Evolutionary conservation across 2,329 filamentous ascomycete genomes (phyloP), one percentile per base, ranked within the genome.

Genomic region (Helotiales sp.): DNA sequence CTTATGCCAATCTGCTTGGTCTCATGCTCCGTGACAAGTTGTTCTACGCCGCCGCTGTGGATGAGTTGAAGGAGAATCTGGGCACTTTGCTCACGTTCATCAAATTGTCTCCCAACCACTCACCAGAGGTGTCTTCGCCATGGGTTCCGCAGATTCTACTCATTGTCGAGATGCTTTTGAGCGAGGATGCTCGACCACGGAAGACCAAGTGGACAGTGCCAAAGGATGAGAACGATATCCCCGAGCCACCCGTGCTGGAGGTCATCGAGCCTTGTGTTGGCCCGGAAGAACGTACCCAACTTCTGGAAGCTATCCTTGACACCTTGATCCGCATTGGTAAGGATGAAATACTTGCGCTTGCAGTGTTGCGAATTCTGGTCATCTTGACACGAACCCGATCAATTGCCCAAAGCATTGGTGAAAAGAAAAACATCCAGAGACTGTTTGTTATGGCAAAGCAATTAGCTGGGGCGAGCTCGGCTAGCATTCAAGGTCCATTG

Each of bases 391-490:
- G 96, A 24, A 87, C 88, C 67, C 90, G 93, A 60, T 83, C 87
- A 15, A 84, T 96, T 69, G 94, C 96, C 1, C 86, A 88, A 70
- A 83, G 86, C 52, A 85, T 98, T 55, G 92, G 93, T 5, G 91
- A 97, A 77, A 97, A 93, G 81, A 91, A 90, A 76, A 96, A 97
- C 73, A 84, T 99, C 58, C 92, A 96, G 76, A 87, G 93, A 30
- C 83, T 99, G 24, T 98, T 99, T 79, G 87, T 97, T 61, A 97
- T 98, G 92, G 89, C 95, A 65, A 97, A 96, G 78, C 95, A 98
- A 78, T 87, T 98, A 67, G 90, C 93, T 22, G 92, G 91, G 28
- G 86, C 89, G 32, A 91, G 92, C 6, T 92, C 93, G 32, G 87
- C 91, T 63, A 90, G 90, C 63, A 85, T 99, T 10, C 87, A 90